These are phyloP conservation scores for Xanthoconium purpureum DNA, from an alignment of 768 basidiomycete species.

Conservation along the genomic window DNA sequence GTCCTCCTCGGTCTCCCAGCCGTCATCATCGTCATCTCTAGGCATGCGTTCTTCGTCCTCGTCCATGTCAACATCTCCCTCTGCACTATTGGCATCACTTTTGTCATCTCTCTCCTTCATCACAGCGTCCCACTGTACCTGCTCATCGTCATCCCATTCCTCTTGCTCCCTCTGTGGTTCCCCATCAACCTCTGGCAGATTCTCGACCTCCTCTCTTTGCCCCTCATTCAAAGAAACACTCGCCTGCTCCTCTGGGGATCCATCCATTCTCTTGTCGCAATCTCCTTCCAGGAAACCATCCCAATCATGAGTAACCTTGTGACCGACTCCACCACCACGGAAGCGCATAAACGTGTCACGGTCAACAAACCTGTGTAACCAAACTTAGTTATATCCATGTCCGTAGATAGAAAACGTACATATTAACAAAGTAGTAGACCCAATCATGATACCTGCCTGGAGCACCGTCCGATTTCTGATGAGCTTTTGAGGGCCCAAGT, in stretches of 20 bases:
- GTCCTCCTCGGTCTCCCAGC: background rate
- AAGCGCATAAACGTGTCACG: conserved; percentile 20
- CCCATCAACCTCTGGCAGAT: background rate
- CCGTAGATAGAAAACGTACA: conserved; percentile 22
- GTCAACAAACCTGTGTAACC: background rate
- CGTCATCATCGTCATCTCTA: background rate
- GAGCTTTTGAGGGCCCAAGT: background rate
- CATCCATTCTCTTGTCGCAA: no score
- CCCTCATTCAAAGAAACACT: no score
- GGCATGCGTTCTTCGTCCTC: no score
- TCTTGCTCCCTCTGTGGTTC: background rate
- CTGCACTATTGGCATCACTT: no score
- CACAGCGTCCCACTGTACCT: background rate
- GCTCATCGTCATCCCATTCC: background rate
- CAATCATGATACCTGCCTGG: conserved; percentile 20
- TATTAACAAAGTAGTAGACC: conserved; percentile 31
- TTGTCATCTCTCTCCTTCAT: background rate
- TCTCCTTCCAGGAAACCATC: background rate
- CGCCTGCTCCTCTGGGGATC: no score
- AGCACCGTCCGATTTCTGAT: background rate
- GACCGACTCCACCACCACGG: conserved; percentile 27
- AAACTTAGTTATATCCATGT: no score
- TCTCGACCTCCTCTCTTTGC: background rate
- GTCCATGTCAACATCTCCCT: no score
- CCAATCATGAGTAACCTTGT: conserved; percentile 18